phyloP scores from a whole-genome alignment of 1,284 basidiomycete genomes.

The Heterobasidion occidentale region DNA sequence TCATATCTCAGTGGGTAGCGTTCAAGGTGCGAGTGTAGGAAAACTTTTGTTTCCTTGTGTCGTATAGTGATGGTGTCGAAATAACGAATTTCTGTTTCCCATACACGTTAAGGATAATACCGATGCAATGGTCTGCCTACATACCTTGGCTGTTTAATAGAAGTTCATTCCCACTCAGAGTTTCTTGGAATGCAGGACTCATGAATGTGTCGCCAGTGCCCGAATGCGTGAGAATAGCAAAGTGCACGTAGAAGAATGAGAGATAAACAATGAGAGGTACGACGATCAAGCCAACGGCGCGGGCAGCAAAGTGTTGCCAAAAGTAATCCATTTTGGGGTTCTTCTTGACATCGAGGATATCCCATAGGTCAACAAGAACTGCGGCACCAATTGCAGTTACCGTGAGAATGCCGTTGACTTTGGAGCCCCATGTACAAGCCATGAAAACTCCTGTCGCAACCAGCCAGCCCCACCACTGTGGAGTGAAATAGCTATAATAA shows the following conservation, averaged over 20 bases:
- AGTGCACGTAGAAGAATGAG: conserved; percentile 96
- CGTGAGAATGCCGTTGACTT: conserved; percentile 95
- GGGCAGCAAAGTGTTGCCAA: conserved; percentile 82
- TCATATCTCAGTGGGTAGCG: conserved; percentile 92
- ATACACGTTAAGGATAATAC: conserved; percentile 2
- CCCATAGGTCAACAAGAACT: conserved; percentile 93
- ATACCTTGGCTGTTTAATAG: conserved; percentile 84
- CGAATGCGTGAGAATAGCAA: conserved; percentile 83
- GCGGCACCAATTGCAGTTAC: conserved; percentile 88
- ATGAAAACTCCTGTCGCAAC: conserved; percentile 87
- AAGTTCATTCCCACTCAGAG: conserved; percentile 87
- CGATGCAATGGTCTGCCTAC: conserved; percentile 9
- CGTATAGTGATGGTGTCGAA: conserved; percentile 83
- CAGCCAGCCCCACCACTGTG: conserved; percentile 95
- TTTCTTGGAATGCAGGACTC: conserved; percentile 98
- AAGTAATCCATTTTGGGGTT: conserved; percentile 88
- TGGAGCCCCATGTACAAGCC: conserved; percentile 95
- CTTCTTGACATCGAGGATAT: conserved; percentile 81
- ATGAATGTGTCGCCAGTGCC: conserved; percentile 96
- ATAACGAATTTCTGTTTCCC: conserved; percentile 78
- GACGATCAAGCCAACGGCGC: conserved; percentile 82
- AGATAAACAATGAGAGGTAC: conserved; percentile 89
- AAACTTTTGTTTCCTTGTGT: conserved; percentile 91
- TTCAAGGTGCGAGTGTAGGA: conserved; percentile 89
- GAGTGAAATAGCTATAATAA: conserved; percentile 68